These are phyloP conservation scores for Orbilia javanica DNA, from an alignment of 2,329 filamentous ascomycete genomes.

Conservation along the genomic window DNA sequence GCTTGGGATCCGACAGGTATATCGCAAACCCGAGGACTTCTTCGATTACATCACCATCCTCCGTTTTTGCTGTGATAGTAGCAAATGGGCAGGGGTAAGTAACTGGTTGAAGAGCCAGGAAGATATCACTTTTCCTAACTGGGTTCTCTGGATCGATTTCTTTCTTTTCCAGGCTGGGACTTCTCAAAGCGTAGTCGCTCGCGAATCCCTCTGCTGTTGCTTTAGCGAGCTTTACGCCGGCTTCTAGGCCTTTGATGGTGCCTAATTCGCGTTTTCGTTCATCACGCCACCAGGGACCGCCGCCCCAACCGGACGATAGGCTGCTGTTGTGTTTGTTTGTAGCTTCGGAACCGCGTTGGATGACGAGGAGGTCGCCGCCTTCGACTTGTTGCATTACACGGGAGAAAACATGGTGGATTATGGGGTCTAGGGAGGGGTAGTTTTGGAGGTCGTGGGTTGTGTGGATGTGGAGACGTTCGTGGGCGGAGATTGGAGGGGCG, in stretches of 20 bases:
- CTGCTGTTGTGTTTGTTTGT: slow-evolving; percentile 73
- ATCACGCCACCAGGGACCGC: slow-evolving; percentile 93
- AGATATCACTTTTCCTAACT: slow-evolving; percentile 91
- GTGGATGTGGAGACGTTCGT: slow-evolving; percentile 96
- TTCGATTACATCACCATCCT: slow-evolving; percentile 71
- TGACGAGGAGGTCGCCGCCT: slow-evolving; percentile 91
- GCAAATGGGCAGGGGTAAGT: slow-evolving; percentile 73
- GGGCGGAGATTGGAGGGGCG: slow-evolving; percentile 93
- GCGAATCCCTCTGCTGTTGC: slow-evolving; percentile 91
- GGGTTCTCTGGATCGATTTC: slow-evolving; percentile 74
- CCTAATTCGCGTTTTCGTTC: slow-evolving; percentile 79
- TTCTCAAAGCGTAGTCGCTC: slow-evolving; percentile 77
- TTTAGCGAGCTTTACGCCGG: slow-evolving; percentile 90
- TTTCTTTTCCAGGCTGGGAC: slow-evolving; percentile 67
- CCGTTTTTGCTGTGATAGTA: slow-evolving; percentile 71
- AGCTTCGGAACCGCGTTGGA: slow-evolving; percentile 91
- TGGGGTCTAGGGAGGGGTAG: slow-evolving; percentile 92
- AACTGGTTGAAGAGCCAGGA: slow-evolving; percentile 93
- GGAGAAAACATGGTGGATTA: slow-evolving; percentile 91
- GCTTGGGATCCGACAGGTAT: slow-evolving; percentile 87
- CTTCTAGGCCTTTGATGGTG: slow-evolving; percentile 81
- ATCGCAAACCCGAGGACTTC: slow-evolving; percentile 79
- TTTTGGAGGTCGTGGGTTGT: slow-evolving; percentile 95
- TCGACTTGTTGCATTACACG: slow-evolving; percentile 99
- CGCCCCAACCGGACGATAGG: slow-evolving; percentile 78